These are phyloP conservation scores for Xylariales sp. DNA, from an alignment of 2,329 filamentous ascomycete species.

Conservation along the genomic window DNA sequence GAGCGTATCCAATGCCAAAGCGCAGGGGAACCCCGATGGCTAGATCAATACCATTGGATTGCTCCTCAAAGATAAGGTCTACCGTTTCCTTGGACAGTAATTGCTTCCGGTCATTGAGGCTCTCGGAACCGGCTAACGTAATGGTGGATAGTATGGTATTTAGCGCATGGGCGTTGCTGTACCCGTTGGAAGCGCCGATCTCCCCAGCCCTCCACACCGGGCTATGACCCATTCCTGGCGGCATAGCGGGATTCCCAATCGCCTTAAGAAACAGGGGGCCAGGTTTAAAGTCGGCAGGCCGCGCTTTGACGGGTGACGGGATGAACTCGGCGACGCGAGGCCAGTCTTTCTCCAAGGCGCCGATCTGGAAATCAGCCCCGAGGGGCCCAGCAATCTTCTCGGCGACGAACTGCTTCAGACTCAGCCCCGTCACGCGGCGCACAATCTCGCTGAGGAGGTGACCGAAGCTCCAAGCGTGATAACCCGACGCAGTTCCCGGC, in stretches of 20 bases:
- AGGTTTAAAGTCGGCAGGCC: conserved; percentile 12
- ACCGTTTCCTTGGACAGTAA: conserved; percentile 36
- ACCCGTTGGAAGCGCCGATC: conserved; percentile 38
- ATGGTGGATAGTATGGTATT: conserved; percentile 43
- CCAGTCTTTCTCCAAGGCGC: conserved; percentile 35
- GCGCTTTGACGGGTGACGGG: conserved; percentile 14
- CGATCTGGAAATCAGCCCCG: conserved; percentile 42
- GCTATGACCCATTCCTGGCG: conserved; percentile 16
- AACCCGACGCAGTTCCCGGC: conserved; percentile 34
- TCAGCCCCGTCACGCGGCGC: conserved; percentile 31
- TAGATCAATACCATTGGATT: conserved; percentile 34
- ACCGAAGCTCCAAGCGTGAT: conserved; percentile 33
- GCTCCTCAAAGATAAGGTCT: conserved; percentile 39
- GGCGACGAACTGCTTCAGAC: conserved; percentile 32
- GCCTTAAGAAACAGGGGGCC: conserved; percentile 25
- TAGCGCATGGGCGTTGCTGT: conserved; percentile 38
- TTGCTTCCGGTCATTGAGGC: conserved; percentile 9
- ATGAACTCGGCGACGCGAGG: conserved; percentile 30
- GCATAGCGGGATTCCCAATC: conserved; percentile 17
- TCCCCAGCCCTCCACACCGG: conserved; percentile 32
- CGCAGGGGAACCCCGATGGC: conserved; percentile 27
- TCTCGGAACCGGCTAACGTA: conserved; percentile 39
- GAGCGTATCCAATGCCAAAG: conserved; percentile 37
- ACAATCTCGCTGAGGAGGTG: conserved; percentile 38
- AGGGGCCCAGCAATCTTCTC: conserved; percentile 32